Evolutionary conservation across 768 basidiomycete species (phyloP), one percentile per base, ranked within the genome.

Genomic region (Phaeolepiota aurea): DNA sequence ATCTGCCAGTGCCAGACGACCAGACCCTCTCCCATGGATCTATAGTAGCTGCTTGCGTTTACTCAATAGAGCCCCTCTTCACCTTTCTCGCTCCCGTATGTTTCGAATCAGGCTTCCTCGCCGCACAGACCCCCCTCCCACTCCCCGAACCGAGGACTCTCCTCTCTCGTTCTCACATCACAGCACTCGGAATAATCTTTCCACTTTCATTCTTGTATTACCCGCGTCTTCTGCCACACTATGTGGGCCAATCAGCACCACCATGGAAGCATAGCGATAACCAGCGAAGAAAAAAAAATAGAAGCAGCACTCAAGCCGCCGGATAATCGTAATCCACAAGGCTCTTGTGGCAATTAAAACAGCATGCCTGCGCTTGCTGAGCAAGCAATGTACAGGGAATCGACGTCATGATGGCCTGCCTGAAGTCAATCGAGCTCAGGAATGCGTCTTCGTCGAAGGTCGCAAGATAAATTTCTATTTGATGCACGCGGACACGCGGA

Each of bases 91-190:
- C n/a, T n/a, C n/a, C n/a, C n/a, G n/a, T n/a, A n/a, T n/a, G n/a
- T n/a, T n/a, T 28, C 25, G 25, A 28, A 28, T 28, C 25, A n/a
- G 25, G 25, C 25, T 7, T 7, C 25, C 25, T 28, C 25, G 7
- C 25, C 25, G 25, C n/a, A 7, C 25, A 28, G 25, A 28, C 25
- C 25, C 25, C 37, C 11, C 34, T 35, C 37, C 20, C 37, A 38
- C 37, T 18, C 11, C 37, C 37, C 37, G 37, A 38, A 38, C 37
- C 37, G 37, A 38, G 37, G 37, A 20, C 20, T 10, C 37, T 38
- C 18, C 11, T 21, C 15, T 22, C 11, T 9, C 9, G 15, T 22
- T 38, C 37, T 38, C 37, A 38, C 37, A 38, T 5, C 21, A 15
- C 12, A 14, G 5, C 20, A 38, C 9, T 18, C 37, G 37, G 18